These are phyloP conservation scores for Colletotrichum liaoningense DNA, from an alignment of 2,329 filamentous ascomycete genomes.

Conservation along the genomic window DNA sequence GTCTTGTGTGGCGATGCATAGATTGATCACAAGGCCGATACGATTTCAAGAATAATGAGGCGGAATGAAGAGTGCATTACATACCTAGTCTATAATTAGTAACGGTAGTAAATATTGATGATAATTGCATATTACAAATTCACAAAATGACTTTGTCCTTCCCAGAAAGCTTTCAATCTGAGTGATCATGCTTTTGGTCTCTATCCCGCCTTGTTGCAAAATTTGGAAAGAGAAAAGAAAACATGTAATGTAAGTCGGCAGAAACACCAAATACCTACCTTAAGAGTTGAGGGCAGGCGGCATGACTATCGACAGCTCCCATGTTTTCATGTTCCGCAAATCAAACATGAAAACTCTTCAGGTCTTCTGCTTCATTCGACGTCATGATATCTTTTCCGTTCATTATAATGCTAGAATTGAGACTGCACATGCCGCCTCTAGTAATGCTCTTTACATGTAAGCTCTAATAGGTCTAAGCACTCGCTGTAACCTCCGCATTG, in stretches of 20 bases:
- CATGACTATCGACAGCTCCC: too few species aligned
- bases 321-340: too few species aligned
- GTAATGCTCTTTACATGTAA: too few species aligned
- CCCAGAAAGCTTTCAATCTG: too few species aligned
- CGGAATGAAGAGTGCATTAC: background rate
- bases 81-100: background rate
- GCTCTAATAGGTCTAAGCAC: background rate
- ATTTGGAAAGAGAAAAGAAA: too few species aligned
- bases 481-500: conserved; percentile 3
- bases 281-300: too few species aligned
- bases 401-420: background rate
- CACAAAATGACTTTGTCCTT: background rate
- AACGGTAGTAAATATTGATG: background rate
- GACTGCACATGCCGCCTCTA: background rate
- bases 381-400: background rate
- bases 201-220: too few species aligned
- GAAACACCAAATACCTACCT: too few species aligned
- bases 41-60: background rate
- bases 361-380: too few species aligned
- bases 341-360: too few species aligned
- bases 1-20: background rate
- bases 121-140: background rate
- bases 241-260: too few species aligned
- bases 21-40: background rate
- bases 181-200: too few species aligned